A percentile compares a stretch with the other conserved stretches of the same genome.
Evolutionary conservation across 805 yeast genomes (phyloP).

Genomic region (Candida nemodendra): DNA sequence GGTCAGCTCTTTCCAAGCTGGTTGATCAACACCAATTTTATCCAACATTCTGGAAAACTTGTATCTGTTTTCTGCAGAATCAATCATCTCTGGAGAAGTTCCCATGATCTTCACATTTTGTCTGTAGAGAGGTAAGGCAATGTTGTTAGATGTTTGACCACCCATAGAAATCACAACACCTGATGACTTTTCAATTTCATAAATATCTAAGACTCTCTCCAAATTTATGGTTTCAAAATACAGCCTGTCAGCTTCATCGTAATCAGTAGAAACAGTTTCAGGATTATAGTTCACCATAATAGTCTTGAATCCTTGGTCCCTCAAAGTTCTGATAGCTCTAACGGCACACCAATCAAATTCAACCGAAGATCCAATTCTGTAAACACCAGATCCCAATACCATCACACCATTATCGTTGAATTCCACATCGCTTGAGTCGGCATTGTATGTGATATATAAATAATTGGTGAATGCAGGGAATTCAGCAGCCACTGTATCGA

Average conservation of each 20-base stretch:
- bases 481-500: slow-evolving; percentile 98
- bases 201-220: slow-evolving; percentile 92
- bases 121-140: slow-evolving; percentile 88
- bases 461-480: slow-evolving; percentile 97
- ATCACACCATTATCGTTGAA: slow-evolving; percentile 91
- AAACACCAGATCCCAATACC: slow-evolving; percentile 98
- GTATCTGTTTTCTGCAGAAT: slow-evolving; percentile 96
- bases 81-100: slow-evolving; percentile 98
- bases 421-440: slow-evolving; percentile 79
- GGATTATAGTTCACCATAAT: slow-evolving; percentile 98
- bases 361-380: slow-evolving; percentile 97
- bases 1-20: slow-evolving; percentile 98
- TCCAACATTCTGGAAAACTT: slow-evolving; percentile 97
- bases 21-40: slow-evolving; percentile 95
- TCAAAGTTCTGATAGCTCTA: slow-evolving; percentile 88
- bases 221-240: slow-evolving; percentile 94
- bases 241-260: slow-evolving; percentile 95
- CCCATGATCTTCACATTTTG: slow-evolving; percentile 95
- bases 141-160: slow-evolving; percentile 97
- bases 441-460: slow-evolving; percentile 92
- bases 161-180: slow-evolving; percentile 98
- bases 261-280: slow-evolving; percentile 98
- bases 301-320: slow-evolving; percentile 83
- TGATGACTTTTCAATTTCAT: slow-evolving; percentile 82
- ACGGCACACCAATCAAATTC: slow-evolving; percentile 99